phyloP scores from a whole-genome alignment of 1,284 basidiomycete genomes.

The Hemileia vastatrix region DNA sequence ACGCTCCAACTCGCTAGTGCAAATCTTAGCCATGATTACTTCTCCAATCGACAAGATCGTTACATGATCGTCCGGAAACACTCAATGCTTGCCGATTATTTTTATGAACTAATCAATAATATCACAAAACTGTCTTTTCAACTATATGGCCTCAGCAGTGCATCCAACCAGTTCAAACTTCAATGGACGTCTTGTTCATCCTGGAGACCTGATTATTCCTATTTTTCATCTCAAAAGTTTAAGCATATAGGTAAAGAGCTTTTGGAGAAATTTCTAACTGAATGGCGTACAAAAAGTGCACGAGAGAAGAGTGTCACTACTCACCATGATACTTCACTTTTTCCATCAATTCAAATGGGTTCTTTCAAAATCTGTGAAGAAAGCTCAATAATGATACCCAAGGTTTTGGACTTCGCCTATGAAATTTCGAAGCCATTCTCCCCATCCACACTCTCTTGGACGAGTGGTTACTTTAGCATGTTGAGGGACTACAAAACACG shows the following conservation, averaged over 20 bases:
- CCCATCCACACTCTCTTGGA: constrained; percentile 53
- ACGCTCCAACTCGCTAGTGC: constrained; percentile 55
- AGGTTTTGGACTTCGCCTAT: constrained; percentile 52
- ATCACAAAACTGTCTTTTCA: constrained; percentile 66
- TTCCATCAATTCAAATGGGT: constrained; percentile 47
- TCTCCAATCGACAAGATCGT: constrained; percentile 86
- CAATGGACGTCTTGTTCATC: too few relatives aligned
- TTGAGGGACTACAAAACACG: constrained; percentile 69
- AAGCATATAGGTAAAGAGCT: too few relatives aligned
- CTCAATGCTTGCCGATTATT: constrained; percentile 64
- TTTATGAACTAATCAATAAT: constrained; percentile 63
- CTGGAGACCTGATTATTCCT: too few relatives aligned
- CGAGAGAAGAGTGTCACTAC: too few relatives aligned
- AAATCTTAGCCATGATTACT: constrained; percentile 91
- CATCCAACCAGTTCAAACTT: constrained; percentile 16
- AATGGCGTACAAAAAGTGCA: too few relatives aligned
- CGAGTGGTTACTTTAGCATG: constrained; percentile 89
- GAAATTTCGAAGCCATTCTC: constrained; percentile 26
- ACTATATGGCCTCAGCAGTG: constrained; percentile 41
- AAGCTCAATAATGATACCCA: constrained; percentile 40
- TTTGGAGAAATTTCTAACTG: too few relatives aligned
- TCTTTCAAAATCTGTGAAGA: constrained; percentile 44
- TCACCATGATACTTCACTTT: too few relatives aligned
- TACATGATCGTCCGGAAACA: constrained; percentile 69
- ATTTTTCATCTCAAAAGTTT: too few relatives aligned